A percentile compares a stretch with the other conserved stretches of the same genome.
Evolutionary conservation across 2,329 filamentous ascomycete genomes (phyloP).

Genomic region (Trematosphaeria pertusa): DNA sequence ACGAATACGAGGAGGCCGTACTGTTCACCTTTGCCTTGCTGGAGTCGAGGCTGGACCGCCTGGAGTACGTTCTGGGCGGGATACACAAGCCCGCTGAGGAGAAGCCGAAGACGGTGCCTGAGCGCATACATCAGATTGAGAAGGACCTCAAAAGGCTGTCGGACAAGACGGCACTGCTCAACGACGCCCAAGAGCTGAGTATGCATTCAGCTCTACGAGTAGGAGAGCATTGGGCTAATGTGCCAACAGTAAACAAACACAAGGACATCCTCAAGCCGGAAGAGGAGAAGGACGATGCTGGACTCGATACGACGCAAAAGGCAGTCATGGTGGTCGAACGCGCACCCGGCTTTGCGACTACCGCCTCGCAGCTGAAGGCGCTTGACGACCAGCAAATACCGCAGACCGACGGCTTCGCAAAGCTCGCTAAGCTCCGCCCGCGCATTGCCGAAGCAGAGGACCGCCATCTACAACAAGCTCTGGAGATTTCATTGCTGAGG

Average conservation of each 20-base stretch:
- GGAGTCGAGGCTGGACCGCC: conserved; percentile 53
- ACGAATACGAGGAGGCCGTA: conserved; percentile 49
- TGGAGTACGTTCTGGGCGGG: conserved; percentile 53
- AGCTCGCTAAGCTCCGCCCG: conserved; percentile 65
- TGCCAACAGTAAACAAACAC: conserved; percentile 46
- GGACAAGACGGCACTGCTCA: conserved; percentile 47
- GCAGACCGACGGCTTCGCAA: conserved; percentile 53
- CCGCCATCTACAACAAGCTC: conserved; percentile 66
- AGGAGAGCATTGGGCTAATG: conserved; percentile 18
- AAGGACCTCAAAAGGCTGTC: conserved; percentile 48
- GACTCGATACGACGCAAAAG: conserved; percentile 32
- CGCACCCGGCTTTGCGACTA: conserved; percentile 50
- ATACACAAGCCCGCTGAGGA: conserved; percentile 25
- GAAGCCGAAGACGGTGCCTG: conserved; percentile 37
- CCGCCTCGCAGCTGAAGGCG: conserved; percentile 53
- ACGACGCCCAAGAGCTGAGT: conserved; percentile 51
- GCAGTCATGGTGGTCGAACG: conserved; percentile 53
- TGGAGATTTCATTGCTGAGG: conserved; percentile 69
- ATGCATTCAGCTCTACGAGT: conserved; percentile 7
- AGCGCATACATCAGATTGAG: conserved; percentile 48
- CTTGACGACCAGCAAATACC: conserved; percentile 54
- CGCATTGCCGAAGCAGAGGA: conserved; percentile 68
- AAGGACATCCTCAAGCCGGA: conserved; percentile 47
- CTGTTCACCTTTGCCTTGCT: conserved; percentile 53
- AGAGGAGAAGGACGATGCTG: conserved; percentile 23